Conservation (phyloP, 2,329 filamentous ascomycete species). For the Microsporum ferrugineum region DNA sequence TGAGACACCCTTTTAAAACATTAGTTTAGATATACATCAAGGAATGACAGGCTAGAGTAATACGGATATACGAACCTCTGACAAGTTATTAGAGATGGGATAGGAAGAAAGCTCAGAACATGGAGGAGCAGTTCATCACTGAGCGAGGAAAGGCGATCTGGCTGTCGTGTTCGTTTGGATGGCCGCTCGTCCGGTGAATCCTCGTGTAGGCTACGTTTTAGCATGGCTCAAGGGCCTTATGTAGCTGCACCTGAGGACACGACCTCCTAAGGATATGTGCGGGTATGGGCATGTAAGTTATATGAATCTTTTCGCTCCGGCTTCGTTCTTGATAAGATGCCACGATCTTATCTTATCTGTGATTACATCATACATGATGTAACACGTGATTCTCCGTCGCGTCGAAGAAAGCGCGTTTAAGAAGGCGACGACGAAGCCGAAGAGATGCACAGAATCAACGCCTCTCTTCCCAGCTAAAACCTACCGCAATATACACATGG, state of each 20-base stretch:
- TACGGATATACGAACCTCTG: conserved; percentile 39
- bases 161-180: conserved; percentile 9
- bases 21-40: neutral
- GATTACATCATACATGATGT: neutral
- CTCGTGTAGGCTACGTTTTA: conserved; percentile 11
- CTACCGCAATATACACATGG: neutral
- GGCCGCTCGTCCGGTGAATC: conserved; percentile 7
- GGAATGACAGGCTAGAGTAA: neutral
- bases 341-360: conserved; percentile 4
- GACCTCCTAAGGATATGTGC: neutral
- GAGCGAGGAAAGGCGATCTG: conserved; percentile 57
- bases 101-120: conserved; percentile 65
- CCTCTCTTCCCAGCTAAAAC: neutral
- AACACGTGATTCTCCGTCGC: neutral
- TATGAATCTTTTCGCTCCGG: neutral
- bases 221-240: conserved; percentile 4
- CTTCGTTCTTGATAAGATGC: neutral
- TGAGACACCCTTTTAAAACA: conserved; percentile 42
- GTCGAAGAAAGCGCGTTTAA: neutral
- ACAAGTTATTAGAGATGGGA: conserved; percentile 54
- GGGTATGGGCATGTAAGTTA: too few relatives aligned
- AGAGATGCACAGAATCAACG: neutral
- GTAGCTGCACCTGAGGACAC: neutral
- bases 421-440: neutral
- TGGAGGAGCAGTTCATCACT: conserved; percentile 83